Conservation (phyloP, 306 rosid genomes). For the barrel medic (Medicago truncatula) region MtrunA17r5.0-ANR NC_053049.1:4166001-4166500, state of each 20-base stretch:
- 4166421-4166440: no score
- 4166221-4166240: not conserved
- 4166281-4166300: not conserved
- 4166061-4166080: not conserved
- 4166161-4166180: no score
- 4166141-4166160: no score
- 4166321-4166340: constrained; percentile 75
- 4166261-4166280: not conserved
- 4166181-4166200: no score
- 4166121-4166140: no score
- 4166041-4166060: not conserved
- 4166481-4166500: no score
- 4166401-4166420: not conserved
- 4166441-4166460: no score
- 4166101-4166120: no score
- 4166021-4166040: not conserved
- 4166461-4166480: no score
- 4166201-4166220: not conserved
- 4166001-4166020: constrained; percentile 8
- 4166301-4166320: not conserved
- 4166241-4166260: no score
- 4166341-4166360: constrained; percentile 46
- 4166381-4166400: constrained; percentile 64
- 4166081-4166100: no score
- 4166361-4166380: constrained; percentile 85